These are phyloP conservation scores for Trapa bicornis DNA, from an alignment of 345 rosid species.

Conservation along the genomic window DNA sequence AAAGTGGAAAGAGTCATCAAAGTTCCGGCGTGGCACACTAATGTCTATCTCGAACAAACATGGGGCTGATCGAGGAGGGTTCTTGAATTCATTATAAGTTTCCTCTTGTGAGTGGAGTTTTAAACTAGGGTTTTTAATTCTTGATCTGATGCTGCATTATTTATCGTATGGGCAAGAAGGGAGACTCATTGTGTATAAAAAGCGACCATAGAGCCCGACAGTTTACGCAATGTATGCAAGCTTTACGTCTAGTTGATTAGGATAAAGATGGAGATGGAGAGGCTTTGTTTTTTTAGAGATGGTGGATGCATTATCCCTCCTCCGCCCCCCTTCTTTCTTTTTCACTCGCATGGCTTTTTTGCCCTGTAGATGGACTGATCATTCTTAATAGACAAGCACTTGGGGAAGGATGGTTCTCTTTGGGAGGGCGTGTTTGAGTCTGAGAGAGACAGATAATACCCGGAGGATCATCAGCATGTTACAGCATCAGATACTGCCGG, in stretches of 20 bases:
- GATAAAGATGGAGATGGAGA: neutral
- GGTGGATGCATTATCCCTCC: neutral
- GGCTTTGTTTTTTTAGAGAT: neutral
- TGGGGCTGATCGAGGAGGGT: no score
- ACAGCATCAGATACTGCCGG: neutral
- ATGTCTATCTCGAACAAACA: no score
- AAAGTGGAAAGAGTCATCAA: no score
- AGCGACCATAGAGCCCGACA: neutral
- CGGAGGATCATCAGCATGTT: slow-evolving; percentile 1
- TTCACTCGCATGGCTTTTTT: neutral
- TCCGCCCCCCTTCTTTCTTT: neutral
- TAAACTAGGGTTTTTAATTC: neutral
- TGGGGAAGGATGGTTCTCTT: neutral
- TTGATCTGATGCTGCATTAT: neutral
- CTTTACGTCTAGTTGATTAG: neutral
- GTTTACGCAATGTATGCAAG: neutral
- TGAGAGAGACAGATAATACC: neutral
- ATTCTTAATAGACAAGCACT: slow-evolving; percentile 2
- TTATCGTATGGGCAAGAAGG: neutral
- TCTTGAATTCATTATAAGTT: no score
- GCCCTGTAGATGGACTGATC: neutral
- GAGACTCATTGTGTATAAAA: neutral
- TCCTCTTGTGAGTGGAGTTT: neutral
- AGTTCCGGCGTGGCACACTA: no score
- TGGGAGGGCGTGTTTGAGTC: neutral